Base-by-base conservation (phyloP, 495 filamentous ascomycete genomes). In the Lindgomyces ingoldianus region DNA sequence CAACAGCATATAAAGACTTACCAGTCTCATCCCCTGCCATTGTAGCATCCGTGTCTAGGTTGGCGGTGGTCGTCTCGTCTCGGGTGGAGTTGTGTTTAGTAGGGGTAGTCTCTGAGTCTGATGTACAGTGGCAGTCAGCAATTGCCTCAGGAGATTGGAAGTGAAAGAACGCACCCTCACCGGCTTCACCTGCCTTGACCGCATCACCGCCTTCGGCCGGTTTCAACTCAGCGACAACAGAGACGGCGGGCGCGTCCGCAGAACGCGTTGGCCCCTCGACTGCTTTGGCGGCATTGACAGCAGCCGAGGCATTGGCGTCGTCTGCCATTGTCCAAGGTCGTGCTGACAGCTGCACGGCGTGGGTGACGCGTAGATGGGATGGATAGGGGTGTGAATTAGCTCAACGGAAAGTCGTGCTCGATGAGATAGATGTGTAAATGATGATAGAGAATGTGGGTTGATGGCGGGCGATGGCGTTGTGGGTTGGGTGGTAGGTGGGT, bases 391-490 rank as follows among this genome's bases (percentile, higher is more conserved):
- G 68, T 60, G 68, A 64, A 65, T 48, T 50, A 22, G 14, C 42
- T 41, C 26, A 36, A 10, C 36, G 46, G 30, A 24, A 24, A 26
- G 60, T 25, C 16, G 53, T 12, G 55, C 55, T 49, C 55, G 50
- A 60, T 48, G 55, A 21, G 39, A 57, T 42, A 51, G 25, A 21
- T 14, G 47, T 8, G 36, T 30, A 29, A 49, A 48, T 61, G 68
- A 65, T 71, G 60, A 39, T 46, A 42, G 45, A 46, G 30, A 25
- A n/a, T 18, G 29, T 52, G 49, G 60, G 29, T 26, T 65, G 68
- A 68, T 71, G 64, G 47, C 21, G 48, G 24, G 56, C 25, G 67
- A 69, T 69, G 67, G 55, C 12, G 57, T 56, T 60, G 67, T 30
- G 63, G 50, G 57, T 50, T 68, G 68, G 60, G 59, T 56, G 54